phyloP scores from a whole-genome alignment of 139 green algal species.

The Axilococcus clingmanii region DNA sequence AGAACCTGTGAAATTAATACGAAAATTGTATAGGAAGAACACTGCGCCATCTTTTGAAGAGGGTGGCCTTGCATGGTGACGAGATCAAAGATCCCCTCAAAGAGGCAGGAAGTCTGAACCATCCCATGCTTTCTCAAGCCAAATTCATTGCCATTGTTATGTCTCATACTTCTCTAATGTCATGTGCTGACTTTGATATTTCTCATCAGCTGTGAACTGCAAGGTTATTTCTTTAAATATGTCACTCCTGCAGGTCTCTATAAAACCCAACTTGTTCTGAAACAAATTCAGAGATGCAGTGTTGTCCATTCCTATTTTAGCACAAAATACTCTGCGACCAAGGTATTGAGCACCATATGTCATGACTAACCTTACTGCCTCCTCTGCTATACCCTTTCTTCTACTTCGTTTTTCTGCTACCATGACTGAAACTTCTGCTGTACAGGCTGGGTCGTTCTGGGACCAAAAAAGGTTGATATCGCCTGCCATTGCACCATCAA shows the following conservation, averaged over 20 bases:
- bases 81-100: too few species aligned
- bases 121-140: too few species aligned
- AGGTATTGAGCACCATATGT: slow-evolving; percentile 31
- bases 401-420: slow-evolving; percentile 51
- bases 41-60: too few species aligned
- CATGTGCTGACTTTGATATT: too few species aligned
- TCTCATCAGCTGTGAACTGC: slow-evolving; percentile 14
- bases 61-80: too few species aligned
- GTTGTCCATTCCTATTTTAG: slow-evolving; percentile 67
- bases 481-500: slow-evolving; percentile 42
- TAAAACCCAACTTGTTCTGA: slow-evolving; percentile 47
- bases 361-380: slow-evolving; percentile 69
- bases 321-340: slow-evolving; percentile 37
- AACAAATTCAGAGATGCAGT: slow-evolving; percentile 52
- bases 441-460: slow-evolving; percentile 24
- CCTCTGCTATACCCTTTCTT: slow-evolving; percentile 43
- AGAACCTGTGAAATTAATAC: too few species aligned
- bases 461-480: slow-evolving; percentile 56
- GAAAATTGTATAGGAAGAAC: too few species aligned
- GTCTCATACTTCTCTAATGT: too few species aligned
- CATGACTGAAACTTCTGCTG: slow-evolving; percentile 56
- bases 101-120: too few species aligned
- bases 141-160: too few species aligned
- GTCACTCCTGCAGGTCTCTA: slow-evolving; percentile 26
- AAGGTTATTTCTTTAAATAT: slow-evolving; percentile 60